phyloP scores from a whole-genome alignment of 2,329 filamentous ascomycete genomes.

The Aspergillus sp. region DNA sequence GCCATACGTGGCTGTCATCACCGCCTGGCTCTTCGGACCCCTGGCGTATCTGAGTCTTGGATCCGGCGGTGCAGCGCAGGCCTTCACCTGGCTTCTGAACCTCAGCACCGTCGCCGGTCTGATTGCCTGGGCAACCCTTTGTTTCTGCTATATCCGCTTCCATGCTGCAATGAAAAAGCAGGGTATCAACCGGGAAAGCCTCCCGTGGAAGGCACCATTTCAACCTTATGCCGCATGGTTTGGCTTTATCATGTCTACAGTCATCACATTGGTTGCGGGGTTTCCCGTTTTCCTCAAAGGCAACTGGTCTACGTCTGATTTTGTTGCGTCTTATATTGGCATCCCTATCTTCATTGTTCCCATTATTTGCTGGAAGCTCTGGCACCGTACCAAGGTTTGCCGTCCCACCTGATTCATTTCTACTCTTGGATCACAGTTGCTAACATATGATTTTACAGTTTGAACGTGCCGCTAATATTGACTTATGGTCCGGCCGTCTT shows the following conservation, averaged over 20 bases:
- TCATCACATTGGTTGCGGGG: constrained; percentile 62
- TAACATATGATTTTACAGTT: too few species aligned
- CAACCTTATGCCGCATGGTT: constrained; percentile 59
- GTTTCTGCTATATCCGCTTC: constrained; percentile 47
- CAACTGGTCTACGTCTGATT: constrained; percentile 13
- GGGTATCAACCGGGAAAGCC: constrained; percentile 25
- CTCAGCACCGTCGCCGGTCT: constrained; percentile 42
- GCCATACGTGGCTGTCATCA: constrained; percentile 53
- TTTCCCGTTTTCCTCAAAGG: constrained; percentile 47
- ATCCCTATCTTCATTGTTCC: constrained; percentile 39
- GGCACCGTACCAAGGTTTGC: constrained; percentile 32
- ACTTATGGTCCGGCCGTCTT: too few species aligned
- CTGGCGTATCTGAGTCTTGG: constrained; percentile 39
- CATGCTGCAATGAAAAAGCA: constrained; percentile 40
- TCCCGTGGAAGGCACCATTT: constrained; percentile 45
- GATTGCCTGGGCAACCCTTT: constrained; percentile 43
- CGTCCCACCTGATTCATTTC: too few species aligned
- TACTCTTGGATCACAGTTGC: too few species aligned
- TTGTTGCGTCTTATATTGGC: constrained; percentile 27
- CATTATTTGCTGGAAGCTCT: constrained; percentile 35
- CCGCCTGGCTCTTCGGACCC: constrained; percentile 42
- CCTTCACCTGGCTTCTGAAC: constrained; percentile 39
- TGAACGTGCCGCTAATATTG: too few species aligned
- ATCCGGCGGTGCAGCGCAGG: constrained; percentile 26
- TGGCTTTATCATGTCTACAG: constrained; percentile 49